These are phyloP conservation scores for Fragaria nilgerrensis DNA, from an alignment of 306 rosid genomes.

Conservation along the genomic window DNA sequence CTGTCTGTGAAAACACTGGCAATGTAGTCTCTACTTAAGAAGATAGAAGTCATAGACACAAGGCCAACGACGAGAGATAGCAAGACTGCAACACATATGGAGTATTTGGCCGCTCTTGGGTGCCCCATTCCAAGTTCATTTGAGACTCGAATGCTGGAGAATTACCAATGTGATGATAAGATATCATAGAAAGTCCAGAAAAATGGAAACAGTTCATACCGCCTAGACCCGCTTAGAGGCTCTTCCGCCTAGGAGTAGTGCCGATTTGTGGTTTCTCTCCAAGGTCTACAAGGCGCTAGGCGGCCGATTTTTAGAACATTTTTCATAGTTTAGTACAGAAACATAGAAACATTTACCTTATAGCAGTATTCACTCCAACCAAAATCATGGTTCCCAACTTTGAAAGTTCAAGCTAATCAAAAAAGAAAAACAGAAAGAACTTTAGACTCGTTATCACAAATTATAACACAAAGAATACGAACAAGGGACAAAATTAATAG, in stretches of 20 bases:
- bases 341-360: slow-evolving; percentile 8
- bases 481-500: not conserved
- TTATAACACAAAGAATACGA: not conserved
- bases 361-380: slow-evolving; percentile 11
- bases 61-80: slow-evolving; percentile 36
- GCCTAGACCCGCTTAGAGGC: too few species aligned
- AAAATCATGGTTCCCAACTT: slow-evolving; percentile 17
- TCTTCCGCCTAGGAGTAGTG: too few species aligned
- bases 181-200: not conserved
- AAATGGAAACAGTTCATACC: not conserved
- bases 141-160: slow-evolving; percentile 41
- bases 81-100: slow-evolving; percentile 30
- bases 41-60: slow-evolving; percentile 17
- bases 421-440: not conserved
- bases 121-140: slow-evolving; percentile 45
- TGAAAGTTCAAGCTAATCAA: slow-evolving; percentile 22
- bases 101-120: slow-evolving; percentile 46
- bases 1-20: slow-evolving; percentile 21
- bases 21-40: slow-evolving; percentile 15
- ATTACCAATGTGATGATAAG: not conserved
- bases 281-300: too few species aligned
- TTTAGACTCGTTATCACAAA: not conserved
- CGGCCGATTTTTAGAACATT: too few species aligned
- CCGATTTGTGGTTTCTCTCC: too few species aligned
- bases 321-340: not conserved